Evolutionary conservation across 1,284 basidiomycete genomes (phyloP).

Genomic region (Albatrellus sp.): DNA sequence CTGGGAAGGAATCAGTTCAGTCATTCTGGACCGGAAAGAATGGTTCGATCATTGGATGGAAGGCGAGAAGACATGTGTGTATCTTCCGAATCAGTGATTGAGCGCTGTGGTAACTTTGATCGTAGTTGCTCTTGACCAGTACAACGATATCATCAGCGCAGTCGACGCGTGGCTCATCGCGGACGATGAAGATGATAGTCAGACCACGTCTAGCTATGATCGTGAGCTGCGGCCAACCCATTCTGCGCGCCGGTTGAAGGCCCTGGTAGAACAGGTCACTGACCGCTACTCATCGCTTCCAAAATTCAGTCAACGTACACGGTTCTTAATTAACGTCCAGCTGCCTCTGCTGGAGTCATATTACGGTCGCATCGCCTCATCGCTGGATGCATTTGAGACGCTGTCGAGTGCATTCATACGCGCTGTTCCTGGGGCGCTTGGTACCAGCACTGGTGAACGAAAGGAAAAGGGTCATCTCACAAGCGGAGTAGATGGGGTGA

Average conservation of each 20-base stretch:
- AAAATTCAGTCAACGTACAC: slow-evolving; percentile 60
- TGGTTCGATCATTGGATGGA: slow-evolving; percentile 90
- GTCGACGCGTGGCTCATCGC: slow-evolving; percentile 83
- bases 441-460: slow-evolving; percentile 33
- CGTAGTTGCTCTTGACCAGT: slow-evolving; percentile 68
- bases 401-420: slow-evolving; percentile 80
- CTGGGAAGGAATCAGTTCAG: slow-evolving; percentile 72
- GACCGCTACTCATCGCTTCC: slow-evolving; percentile 89
- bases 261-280: slow-evolving; percentile 85
- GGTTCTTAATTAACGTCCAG: slow-evolving; percentile 79
- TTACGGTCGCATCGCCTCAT: slow-evolving; percentile 64
- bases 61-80: slow-evolving; percentile 77
- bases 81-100: background rate
- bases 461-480: slow-evolving; percentile 54
- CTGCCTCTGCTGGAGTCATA: slow-evolving; percentile 77
- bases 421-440: slow-evolving; percentile 81
- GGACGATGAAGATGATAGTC: slow-evolving; percentile 50
- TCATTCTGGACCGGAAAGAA: slow-evolving; percentile 70
- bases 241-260: slow-evolving; percentile 70
- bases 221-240: slow-evolving; percentile 54
- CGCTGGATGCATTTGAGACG: slow-evolving; percentile 88
- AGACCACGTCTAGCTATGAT: slow-evolving; percentile 21
- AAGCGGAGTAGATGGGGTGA: slow-evolving; percentile 68
- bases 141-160: slow-evolving; percentile 70
- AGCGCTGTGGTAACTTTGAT: slow-evolving; percentile 1